Percentiles rank a stretch among this genome's conserved stretches.
phyloP scores from a whole-genome alignment of 148 eudicot species.

The Fallopia convolvulus region DNA sequence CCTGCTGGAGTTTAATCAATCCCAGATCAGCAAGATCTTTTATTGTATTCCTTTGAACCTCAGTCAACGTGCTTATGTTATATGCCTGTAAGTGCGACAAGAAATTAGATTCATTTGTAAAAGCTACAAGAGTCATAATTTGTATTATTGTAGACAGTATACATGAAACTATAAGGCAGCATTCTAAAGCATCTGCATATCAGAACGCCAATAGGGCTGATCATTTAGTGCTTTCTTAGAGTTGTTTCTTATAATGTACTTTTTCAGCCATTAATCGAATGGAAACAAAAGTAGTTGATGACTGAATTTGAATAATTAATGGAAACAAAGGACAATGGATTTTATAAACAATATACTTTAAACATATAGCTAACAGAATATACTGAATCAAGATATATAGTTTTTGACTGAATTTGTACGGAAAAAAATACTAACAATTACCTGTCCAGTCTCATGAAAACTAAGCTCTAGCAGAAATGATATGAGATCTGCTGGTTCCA shows the following conservation, averaged over 20 bases:
- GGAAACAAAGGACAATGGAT: not conserved
- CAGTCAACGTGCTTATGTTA: conserved; percentile 65
- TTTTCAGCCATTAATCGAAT: not conserved
- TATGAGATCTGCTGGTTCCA: conserved; percentile 80
- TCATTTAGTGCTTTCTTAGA: not conserved
- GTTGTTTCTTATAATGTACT: not conserved
- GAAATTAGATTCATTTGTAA: not conserved
- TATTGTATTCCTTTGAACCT: conserved; percentile 49
- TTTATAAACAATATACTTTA: not conserved
- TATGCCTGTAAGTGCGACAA: conserved; percentile 50
- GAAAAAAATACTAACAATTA: conserved; percentile 16
- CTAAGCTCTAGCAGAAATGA: conserved; percentile 94
- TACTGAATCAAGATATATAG: not conserved
- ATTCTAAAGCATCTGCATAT: not conserved
- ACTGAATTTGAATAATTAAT: not conserved
- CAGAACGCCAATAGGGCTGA: not conserved
- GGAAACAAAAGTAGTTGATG: not conserved
- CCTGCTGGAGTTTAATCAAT: conserved; percentile 90
- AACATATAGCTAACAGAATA: not conserved
- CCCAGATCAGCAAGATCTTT: conserved; percentile 95
- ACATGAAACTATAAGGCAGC: not conserved
- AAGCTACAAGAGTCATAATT: not conserved
- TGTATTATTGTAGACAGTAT: not conserved
- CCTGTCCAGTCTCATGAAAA: conserved; percentile 95
- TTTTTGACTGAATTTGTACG: not conserved